phyloP scores from a whole-genome alignment of 2,329 filamentous ascomycete genomes.

The Fusarium scirpi region DNA sequence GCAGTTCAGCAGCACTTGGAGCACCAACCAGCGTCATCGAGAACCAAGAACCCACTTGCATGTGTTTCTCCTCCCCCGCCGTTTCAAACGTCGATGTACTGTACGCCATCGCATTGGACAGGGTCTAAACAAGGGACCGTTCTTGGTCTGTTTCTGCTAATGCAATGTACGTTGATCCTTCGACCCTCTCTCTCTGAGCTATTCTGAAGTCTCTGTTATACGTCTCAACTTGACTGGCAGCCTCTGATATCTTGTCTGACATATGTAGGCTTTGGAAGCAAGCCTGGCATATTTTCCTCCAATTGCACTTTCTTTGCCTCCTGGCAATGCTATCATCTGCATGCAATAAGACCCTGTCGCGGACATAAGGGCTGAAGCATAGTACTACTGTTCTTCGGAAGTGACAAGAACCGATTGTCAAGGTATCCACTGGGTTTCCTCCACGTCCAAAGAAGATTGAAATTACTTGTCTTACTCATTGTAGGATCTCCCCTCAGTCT shows the following conservation, averaged over 20 bases:
- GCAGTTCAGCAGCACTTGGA: constrained; percentile 3
- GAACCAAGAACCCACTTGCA: constrained; percentile 3
- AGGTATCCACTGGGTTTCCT: background rate
- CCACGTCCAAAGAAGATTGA: background rate
- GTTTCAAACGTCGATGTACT: constrained; percentile 39
- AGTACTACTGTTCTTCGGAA: background rate
- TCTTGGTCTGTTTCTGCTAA: constrained; percentile 24
- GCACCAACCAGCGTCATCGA: constrained; percentile 17
- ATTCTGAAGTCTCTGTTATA: background rate
- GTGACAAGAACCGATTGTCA: background rate
- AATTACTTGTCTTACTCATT: background rate
- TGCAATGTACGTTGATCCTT: constrained; percentile 25
- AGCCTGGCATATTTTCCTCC: background rate
- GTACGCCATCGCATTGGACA: constrained; percentile 27
- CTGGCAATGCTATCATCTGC: background rate
- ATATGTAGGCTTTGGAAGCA: background rate
- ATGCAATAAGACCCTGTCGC: constrained; percentile 22
- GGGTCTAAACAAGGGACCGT: constrained; percentile 13
- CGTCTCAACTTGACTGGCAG: background rate
- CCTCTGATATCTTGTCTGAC: constrained; percentile 11
- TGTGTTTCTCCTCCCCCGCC: constrained; percentile 27
- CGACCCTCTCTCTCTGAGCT: background rate
- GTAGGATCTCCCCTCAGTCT: background rate
- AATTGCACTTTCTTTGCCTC: constrained; percentile 1
- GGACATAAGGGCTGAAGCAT: background rate